Conservation (phyloP, 139 green algal species). For the Closterium sp. region DNA sequence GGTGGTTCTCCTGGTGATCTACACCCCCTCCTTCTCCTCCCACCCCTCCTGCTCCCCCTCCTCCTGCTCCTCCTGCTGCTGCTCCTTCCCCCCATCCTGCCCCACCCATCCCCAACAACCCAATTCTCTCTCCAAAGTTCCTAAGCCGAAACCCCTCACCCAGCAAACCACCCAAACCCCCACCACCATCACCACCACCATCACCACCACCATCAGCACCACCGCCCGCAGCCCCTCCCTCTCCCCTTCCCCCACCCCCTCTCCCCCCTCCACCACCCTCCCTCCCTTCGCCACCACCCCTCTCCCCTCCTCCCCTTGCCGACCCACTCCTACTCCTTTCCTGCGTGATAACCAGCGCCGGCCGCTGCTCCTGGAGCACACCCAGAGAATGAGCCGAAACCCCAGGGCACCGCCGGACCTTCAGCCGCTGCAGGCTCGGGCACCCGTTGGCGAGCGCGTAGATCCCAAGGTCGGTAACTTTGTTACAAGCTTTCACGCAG, state of each 20-base stretch:
- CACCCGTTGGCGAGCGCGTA: slow-evolving; percentile 28
- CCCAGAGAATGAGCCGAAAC: slow-evolving; percentile 1
- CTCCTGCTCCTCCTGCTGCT: not conserved
- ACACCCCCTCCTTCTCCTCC: not conserved
- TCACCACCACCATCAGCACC: not conserved
- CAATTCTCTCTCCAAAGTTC: not conserved
- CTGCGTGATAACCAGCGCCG: slow-evolving; percentile 8
- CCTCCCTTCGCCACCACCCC: not conserved
- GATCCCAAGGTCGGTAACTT: slow-evolving; percentile 25
- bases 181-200: not conserved
- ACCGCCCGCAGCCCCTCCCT: not conserved
- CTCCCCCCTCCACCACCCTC: not conserved
- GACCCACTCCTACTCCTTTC: not conserved
- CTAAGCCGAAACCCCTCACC: not conserved
- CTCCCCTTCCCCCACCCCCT: not conserved
- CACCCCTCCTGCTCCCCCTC: slow-evolving; percentile 5
- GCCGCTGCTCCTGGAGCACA: slow-evolving; percentile 13
- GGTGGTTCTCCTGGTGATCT: not conserved
- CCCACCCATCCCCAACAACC: not conserved
- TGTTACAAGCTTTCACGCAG: slow-evolving; percentile 29
- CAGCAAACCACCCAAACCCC: slow-evolving; percentile 8
- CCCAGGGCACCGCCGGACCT: slow-evolving; percentile 14
- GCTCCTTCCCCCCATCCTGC: not conserved
- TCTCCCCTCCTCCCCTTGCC: not conserved
- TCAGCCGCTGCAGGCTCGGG: slow-evolving; percentile 21